A percentile compares a stretch with the other conserved stretches of the same genome.
Conservation (phyloP, 768 basidiomycete genomes). For the Auriculariales sp. region DNA sequence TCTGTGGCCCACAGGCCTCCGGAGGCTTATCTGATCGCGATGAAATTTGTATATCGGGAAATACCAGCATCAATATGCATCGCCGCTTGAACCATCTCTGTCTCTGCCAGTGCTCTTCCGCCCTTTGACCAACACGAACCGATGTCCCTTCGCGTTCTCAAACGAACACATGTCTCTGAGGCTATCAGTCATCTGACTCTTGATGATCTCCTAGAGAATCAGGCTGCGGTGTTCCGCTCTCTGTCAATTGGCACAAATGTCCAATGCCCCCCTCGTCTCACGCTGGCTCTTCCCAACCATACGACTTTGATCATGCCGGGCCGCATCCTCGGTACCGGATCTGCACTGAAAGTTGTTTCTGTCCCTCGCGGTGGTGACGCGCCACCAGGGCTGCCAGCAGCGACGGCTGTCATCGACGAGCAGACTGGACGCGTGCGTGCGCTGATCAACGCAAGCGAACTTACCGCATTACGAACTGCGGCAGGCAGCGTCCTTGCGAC, state of each 20-base stretch:
- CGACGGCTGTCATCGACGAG: conserved; percentile 66
- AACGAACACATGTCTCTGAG: too few relatives aligned
- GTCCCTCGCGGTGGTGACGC: conserved; percentile 35
- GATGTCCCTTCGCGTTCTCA: too few relatives aligned
- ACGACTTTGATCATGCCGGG: conserved; percentile 77
- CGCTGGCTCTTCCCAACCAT: conserved; percentile 25
- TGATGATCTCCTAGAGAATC: conserved; percentile 33
- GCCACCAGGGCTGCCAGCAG: conserved; percentile 53
- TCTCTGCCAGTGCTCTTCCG: too few relatives aligned
- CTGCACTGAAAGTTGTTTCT: conserved; percentile 68
- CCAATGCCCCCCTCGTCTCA: conserved; percentile 8
- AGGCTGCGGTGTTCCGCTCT: conserved; percentile 41
- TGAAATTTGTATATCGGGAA: too few relatives aligned
- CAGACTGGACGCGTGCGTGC: conserved; percentile 52
- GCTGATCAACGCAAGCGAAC: conserved; percentile 56
- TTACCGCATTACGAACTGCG: conserved; percentile 75
- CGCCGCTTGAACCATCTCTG: too few relatives aligned
- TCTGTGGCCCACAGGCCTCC: too few relatives aligned
- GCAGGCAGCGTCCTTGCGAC: conserved; percentile 63
- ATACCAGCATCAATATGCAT: too few relatives aligned
- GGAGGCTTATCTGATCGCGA: too few relatives aligned
- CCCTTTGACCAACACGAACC: too few relatives aligned
- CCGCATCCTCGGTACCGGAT: conserved; percentile 34
- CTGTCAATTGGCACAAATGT: conserved; percentile 20
- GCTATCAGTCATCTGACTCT: too few relatives aligned